A percentile compares a stretch with the other conserved stretches of the same genome.
Conservation (phyloP, 1,139 yeast genomes). For the Protomyces gravidus region DNA sequence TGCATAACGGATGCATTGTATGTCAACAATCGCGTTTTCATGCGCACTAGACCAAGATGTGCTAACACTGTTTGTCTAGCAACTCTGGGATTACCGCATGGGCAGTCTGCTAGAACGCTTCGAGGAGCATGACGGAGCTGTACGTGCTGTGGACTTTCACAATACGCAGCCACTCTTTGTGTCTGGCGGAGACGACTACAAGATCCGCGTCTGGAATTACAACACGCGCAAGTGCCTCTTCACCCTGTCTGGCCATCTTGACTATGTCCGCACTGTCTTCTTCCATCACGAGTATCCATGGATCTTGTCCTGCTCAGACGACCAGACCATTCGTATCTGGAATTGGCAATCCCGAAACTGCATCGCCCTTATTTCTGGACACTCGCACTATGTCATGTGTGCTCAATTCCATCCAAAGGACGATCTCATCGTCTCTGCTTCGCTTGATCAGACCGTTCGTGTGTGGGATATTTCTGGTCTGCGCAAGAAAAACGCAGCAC, state of each 20-base stretch:
- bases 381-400: constrained; percentile 96
- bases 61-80: constrained; percentile 40
- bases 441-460: constrained; percentile 96
- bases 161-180: constrained; percentile 96
- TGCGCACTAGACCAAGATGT: too few species aligned
- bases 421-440: constrained; percentile 90
- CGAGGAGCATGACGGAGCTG: constrained; percentile 98
- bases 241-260: constrained; percentile 86
- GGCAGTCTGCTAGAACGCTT: constrained; percentile 94
- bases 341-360: constrained; percentile 95
- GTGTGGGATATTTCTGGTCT: constrained; percentile 98
- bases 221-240: constrained; percentile 86
- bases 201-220: constrained; percentile 93
- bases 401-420: constrained; percentile 97
- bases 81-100: constrained; percentile 99
- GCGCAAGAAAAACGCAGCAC: constrained; percentile 90
- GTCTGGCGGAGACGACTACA: constrained; percentile 95
- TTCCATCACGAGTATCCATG: constrained; percentile 97
- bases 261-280: constrained; percentile 87
- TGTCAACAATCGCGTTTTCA: neutral
- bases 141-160: constrained; percentile 90
- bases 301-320: constrained; percentile 95
- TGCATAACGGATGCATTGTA: constrained; percentile 47
- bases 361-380: constrained; percentile 95
- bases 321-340: constrained; percentile 98